Evolutionary conservation across 2,329 filamentous ascomycete genomes (phyloP).

Genomic region (Pseudonectria foliicola): DNA sequence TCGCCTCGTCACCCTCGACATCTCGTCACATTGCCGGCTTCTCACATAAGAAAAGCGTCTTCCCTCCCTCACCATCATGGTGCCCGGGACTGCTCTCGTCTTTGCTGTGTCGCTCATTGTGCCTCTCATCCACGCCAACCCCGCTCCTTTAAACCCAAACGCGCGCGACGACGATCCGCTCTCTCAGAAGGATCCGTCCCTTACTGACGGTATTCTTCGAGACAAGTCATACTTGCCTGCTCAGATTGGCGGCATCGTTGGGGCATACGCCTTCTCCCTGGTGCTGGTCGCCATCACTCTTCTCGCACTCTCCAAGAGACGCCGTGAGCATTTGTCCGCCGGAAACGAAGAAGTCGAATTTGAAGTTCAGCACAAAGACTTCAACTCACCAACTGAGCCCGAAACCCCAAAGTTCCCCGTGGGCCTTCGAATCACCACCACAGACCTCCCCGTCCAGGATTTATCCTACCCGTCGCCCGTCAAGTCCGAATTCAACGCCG

Average conservation of each 20-base stretch:
- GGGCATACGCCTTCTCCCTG: constrained; percentile 72
- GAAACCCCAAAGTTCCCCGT: constrained; percentile 13
- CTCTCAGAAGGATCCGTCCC: constrained; percentile 52
- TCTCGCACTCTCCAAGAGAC: constrained; percentile 50
- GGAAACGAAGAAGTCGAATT: constrained; percentile 47
- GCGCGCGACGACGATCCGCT: constrained; percentile 36
- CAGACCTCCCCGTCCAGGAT: constrained; percentile 31
- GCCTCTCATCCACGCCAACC: constrained; percentile 23
- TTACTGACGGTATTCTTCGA: constrained; percentile 51
- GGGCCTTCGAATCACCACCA: constrained; percentile 13
- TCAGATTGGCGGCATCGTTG: constrained; percentile 77
- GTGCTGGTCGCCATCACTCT: constrained; percentile 64
- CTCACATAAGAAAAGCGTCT: constrained; percentile 23
- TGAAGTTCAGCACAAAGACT: constrained; percentile 19
- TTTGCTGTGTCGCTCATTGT: constrained; percentile 21
- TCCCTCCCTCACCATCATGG: constrained; percentile 34
- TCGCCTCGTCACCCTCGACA: constrained; percentile 41
- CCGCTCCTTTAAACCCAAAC: constrained; percentile 19
- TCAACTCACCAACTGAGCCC: constrained; percentile 8
- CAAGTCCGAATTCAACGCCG: constrained; percentile 25
- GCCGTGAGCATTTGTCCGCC: constrained; percentile 43
- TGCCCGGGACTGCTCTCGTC: constrained; percentile 21
- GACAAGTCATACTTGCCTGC: constrained; percentile 63
- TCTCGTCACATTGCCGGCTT: constrained; percentile 28
- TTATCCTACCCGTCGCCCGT: constrained; percentile 45